phyloP scores from a whole-genome alignment of 495 filamentous ascomycete genomes.

The Podospora australis region DNA sequence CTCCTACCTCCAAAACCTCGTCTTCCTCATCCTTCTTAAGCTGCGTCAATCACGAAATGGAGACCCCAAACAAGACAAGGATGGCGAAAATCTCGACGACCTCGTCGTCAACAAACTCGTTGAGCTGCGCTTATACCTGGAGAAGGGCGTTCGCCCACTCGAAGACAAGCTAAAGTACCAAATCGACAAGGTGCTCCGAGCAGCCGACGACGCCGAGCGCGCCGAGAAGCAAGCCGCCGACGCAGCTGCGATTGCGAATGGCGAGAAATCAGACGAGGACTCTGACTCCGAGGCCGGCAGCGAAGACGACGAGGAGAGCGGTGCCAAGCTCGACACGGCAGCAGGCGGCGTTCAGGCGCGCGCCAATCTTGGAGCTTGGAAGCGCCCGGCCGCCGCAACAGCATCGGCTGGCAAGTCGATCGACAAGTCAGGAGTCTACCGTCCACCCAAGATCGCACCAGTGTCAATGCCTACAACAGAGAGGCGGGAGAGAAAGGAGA shows the following conservation, averaged over 20 bases:
- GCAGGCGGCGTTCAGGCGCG: conserved; percentile 60
- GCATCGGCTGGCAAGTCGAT: conserved; percentile 35
- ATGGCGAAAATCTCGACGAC: conserved; percentile 37
- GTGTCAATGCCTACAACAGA: conserved; percentile 61
- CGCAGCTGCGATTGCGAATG: conserved; percentile 27
- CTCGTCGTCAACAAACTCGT: conserved; percentile 70
- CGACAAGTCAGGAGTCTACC: conserved; percentile 61
- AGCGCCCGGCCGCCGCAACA: conserved; percentile 26
- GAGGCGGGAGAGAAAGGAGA: conserved; percentile 49
- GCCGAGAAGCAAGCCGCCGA: conserved; percentile 20
- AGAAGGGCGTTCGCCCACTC: conserved; percentile 84
- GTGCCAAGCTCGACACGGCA: conserved; percentile 22
- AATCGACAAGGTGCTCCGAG: conserved; percentile 82
- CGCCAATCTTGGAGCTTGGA: conserved; percentile 52
- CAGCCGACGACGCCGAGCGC: conserved; percentile 67
- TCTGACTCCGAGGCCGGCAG: conserved; percentile 33
- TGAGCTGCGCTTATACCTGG: conserved; percentile 79
- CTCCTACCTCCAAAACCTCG: conserved; percentile 90
- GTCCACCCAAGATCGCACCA: conserved; percentile 76
- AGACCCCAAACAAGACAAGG: conserved; percentile 21
- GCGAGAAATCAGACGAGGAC: conserved; percentile 29
- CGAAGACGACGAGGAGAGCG: conserved; percentile 33
- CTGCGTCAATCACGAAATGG: conserved; percentile 52
- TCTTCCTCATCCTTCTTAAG: conserved; percentile 81
- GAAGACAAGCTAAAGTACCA: conserved; percentile 81